Conservation (phyloP, 2,329 filamentous ascomycete genomes). For the Trichophyton mentagrophytes region DNA sequence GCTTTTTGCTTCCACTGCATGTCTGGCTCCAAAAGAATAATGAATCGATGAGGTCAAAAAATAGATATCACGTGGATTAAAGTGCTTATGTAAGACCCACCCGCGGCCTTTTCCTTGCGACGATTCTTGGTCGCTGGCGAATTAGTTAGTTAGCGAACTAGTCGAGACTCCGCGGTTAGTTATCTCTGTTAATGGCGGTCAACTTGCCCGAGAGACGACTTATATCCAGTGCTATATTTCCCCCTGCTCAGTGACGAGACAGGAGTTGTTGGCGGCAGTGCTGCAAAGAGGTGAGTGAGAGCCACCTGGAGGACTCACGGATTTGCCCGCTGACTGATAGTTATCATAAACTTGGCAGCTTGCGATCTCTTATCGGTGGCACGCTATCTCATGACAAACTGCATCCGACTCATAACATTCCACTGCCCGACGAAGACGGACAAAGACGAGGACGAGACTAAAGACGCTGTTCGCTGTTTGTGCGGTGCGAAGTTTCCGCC, state of each 20-base stretch:
- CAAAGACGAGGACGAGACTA: neutral
- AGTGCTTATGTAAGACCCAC: neutral
- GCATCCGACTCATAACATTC: neutral
- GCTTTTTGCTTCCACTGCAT: neutral
- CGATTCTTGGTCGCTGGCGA: neutral
- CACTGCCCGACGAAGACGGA: neutral
- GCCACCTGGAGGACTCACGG: neutral
- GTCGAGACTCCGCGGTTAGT: neutral
- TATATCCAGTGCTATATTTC: neutral
- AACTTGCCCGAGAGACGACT: neutral
- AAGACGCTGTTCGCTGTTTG: neutral
- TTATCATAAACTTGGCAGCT: conserved; percentile 1
- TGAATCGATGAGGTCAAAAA: neutral
- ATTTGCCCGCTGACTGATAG: conserved; percentile 2
- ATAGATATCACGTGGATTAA: neutral
- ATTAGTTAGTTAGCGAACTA: neutral
- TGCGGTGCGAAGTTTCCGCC: neutral
- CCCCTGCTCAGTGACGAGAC: neutral
- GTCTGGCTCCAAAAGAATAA: neutral
- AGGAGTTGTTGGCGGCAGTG: neutral
- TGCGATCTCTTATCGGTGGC: neutral
- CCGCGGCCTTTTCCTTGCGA: neutral
- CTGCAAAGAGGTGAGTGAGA: neutral
- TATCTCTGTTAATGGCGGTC: neutral
- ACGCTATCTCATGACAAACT: neutral